Conservation (phyloP, 768 basidiomycete genomes). For the Chalciporus pseudorubinellus region DNA sequence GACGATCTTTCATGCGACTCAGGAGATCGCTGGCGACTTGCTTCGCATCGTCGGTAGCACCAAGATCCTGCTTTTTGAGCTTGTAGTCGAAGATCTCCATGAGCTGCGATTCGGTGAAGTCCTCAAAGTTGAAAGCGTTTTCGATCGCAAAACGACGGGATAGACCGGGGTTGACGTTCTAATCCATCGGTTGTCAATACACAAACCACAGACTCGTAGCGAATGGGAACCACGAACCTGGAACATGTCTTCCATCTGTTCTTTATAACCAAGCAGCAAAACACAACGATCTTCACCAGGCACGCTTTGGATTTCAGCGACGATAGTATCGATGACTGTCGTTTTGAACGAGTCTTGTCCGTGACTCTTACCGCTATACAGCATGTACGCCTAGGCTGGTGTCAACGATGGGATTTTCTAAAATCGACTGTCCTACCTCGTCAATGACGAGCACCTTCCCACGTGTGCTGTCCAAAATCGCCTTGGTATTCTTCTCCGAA, state of each 20-base stretch:
- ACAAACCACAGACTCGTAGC: too few species aligned
- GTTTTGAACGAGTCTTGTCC: slow-evolving; percentile 54
- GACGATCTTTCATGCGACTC: slow-evolving; percentile 26
- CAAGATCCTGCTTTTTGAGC: slow-evolving; percentile 54
- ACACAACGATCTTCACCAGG: slow-evolving; percentile 72
- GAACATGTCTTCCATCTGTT: slow-evolving; percentile 73
- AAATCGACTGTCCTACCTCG: slow-evolving; percentile 37
- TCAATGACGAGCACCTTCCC: slow-evolving; percentile 74
- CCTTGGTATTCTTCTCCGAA: slow-evolving; percentile 64
- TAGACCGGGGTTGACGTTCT: slow-evolving; percentile 73
- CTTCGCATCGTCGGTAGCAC: slow-evolving; percentile 56
- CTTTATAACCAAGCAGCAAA: slow-evolving; percentile 61
- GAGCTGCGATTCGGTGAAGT: slow-evolving; percentile 56
- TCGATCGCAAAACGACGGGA: slow-evolving; percentile 67
- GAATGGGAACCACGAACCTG: slow-evolving; percentile 38
- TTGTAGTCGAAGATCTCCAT: slow-evolving; percentile 52
- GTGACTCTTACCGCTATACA: slow-evolving; percentile 44
- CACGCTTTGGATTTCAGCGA: slow-evolving; percentile 68
- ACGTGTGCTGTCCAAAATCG: slow-evolving; percentile 52
- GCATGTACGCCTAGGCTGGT: slow-evolving; percentile 39
- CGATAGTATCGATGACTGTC: slow-evolving; percentile 70
- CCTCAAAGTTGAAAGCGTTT: slow-evolving; percentile 65
- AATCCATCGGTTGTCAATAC: slow-evolving; percentile 6
- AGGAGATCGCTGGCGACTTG: slow-evolving; percentile 51
- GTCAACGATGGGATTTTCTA: too few species aligned